A percentile compares a stretch with the other conserved stretches of the same genome.
phyloP scores from a whole-genome alignment of 2,329 filamentous ascomycete genomes.

The Dendryphion nanum region DNA sequence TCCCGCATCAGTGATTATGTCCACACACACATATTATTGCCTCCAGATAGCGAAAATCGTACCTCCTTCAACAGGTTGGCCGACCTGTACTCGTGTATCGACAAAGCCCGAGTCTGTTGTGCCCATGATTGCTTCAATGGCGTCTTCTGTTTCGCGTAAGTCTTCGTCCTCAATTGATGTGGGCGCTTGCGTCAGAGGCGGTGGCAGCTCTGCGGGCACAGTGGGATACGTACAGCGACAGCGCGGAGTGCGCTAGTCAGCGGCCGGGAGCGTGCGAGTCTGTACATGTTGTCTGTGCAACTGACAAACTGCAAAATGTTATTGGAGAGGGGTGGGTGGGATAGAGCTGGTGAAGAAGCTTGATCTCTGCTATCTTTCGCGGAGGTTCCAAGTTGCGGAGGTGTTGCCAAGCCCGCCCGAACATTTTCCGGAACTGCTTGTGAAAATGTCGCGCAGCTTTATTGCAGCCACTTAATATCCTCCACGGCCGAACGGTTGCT shows the following conservation, averaged over 20 bases:
- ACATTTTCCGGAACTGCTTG: conserved; percentile 24
- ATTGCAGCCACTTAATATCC: conserved; percentile 12
- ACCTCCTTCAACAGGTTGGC: conserved; percentile 79
- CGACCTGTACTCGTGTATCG: conserved; percentile 98
- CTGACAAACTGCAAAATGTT: conserved; percentile 25
- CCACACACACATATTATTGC: background rate
- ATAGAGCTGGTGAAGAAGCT: conserved; percentile 19
- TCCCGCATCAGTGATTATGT: conserved; percentile 2
- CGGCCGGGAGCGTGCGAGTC: conserved; percentile 72
- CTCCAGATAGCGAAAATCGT: too few species aligned
- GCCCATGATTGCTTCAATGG: conserved; percentile 56
- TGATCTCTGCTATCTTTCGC: conserved; percentile 19
- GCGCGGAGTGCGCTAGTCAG: conserved; percentile 77
- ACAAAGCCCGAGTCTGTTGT: conserved; percentile 84
- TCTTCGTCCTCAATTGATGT: conserved; percentile 19
- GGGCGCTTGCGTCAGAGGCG: conserved; percentile 32
- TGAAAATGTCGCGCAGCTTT: conserved; percentile 21
- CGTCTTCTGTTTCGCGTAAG: conserved; percentile 52
- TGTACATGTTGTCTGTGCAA: conserved; percentile 69
- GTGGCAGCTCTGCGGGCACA: conserved; percentile 12
- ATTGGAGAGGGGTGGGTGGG: conserved; percentile 17
- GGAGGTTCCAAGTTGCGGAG: conserved; percentile 25
- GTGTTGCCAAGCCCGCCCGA: conserved; percentile 27
- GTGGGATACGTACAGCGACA: conserved; percentile 62
- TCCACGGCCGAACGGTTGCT: conserved; percentile 4